Evolutionary conservation across 78 protist species (phyloP), one percentile per base, ranked within the genome.

Genomic region (Cyanophora paradoxa): DNA sequence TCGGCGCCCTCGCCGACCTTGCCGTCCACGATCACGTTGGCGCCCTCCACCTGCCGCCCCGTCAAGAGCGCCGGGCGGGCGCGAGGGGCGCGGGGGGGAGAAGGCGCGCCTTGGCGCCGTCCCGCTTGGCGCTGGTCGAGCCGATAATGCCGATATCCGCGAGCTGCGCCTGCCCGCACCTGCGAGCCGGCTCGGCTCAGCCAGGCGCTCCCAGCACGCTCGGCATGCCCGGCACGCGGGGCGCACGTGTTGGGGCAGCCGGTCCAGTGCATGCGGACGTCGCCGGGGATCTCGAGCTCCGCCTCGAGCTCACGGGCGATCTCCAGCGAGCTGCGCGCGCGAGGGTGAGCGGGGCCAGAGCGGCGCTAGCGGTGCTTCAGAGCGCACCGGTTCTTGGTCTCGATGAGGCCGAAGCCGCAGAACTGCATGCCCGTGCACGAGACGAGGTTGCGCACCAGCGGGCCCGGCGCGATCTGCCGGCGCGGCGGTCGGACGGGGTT

Each of bases 191-290:
- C 48, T 6, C 22, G 48, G 48, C 10, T 6, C 48, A 6, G 48
- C 48, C 48, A 42, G 48, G 48, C 22, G 48, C 48, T n/a, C n/a
- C n/a, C n/a, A n/a, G 10, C 10, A 10, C 48, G 48, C 48, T 6
- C 48, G 48, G 22, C 48, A 10, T 10, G 48, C 48, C 10, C 6
- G 6, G 48, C 48, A 10, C 48, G 48, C 48, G 48, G 76, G 33
- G 64, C 76, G 63, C 81, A 76, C 26, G 82, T 62, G 73, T 77
- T 77, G 7, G 82, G 82, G 54, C 82, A 77, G 48, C 82, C 82
- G 3, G 82, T 77, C 82, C 82, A 77, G 82, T 77, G 82, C 33
- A 77, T 28, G 33, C 82, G 74, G 5, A 77, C 58, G 19, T 3
- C 39, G 10, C 34, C 16, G 30, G 63, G 56, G 40, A 64, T 10